A percentile compares a stretch with the other conserved stretches of the same genome.
Conservation (phyloP, 2,329 filamentous ascomycete genomes). For the Metarhizium humberi region DNA sequence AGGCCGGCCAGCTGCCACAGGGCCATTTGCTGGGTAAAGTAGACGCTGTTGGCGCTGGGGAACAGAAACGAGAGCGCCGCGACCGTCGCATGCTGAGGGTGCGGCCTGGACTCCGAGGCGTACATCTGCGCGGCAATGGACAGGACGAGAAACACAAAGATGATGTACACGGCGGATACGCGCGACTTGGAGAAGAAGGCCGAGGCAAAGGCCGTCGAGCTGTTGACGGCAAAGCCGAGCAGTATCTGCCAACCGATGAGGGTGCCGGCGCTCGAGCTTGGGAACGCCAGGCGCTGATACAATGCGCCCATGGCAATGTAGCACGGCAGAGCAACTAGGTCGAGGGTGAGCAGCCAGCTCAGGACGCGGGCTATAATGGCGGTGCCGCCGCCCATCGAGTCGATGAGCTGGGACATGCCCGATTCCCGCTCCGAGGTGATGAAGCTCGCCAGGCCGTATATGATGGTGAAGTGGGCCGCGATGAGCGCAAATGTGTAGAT, state of each 20-base stretch:
- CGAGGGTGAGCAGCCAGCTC: constrained; percentile 17
- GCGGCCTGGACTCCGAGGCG: constrained; percentile 8
- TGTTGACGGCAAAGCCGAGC: constrained; percentile 44
- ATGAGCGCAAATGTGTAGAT: constrained; percentile 16
- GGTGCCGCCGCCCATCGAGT: constrained; percentile 34
- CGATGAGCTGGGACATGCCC: constrained; percentile 22
- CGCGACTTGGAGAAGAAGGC: constrained; percentile 26
- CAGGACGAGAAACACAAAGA: constrained; percentile 18
- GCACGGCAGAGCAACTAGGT: constrained; percentile 24
- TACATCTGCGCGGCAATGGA: constrained; percentile 13
- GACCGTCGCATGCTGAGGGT: background rate
- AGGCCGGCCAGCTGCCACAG: constrained; percentile 10
- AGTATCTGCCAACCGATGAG: constrained; percentile 36
- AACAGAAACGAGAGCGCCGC: constrained; percentile 11
- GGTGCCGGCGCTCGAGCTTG: constrained; percentile 17
- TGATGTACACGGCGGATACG: constrained; percentile 21
- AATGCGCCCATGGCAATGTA: constrained; percentile 28
- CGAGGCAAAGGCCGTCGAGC: constrained; percentile 50
- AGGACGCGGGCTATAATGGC: constrained; percentile 14
- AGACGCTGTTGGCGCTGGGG: constrained; percentile 14
- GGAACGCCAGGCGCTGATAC: constrained; percentile 20
- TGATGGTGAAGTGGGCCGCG: constrained; percentile 11
- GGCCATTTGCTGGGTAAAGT: constrained; percentile 15
- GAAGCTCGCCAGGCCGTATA: constrained; percentile 11
- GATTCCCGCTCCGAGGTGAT: constrained; percentile 21